Percentiles rank a stretch among this genome's conserved stretches.
Conservation (phyloP, 805 yeast species). For the Saccharomycopsis fibuligera region DNA sequence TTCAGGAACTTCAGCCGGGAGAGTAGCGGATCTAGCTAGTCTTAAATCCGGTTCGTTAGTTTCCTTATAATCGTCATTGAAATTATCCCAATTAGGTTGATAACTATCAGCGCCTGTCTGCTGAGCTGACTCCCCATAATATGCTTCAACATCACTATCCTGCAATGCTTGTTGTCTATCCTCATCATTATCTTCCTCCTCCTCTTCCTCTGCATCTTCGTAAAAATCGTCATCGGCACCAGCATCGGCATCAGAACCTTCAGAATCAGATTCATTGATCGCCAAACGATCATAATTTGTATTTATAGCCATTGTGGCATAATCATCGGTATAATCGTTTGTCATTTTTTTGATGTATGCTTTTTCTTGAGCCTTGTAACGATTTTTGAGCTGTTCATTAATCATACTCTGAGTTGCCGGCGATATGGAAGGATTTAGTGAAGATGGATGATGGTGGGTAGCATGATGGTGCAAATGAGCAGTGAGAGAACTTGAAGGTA, state of each 20-base stretch:
- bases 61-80: too few relatives aligned
- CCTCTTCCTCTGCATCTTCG: not conserved
- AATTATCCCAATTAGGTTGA: too few relatives aligned
- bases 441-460: not conserved
- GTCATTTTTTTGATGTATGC: constrained; percentile 57
- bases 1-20: too few relatives aligned
- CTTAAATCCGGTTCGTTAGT: too few relatives aligned
- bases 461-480: not conserved
- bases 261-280: constrained; percentile 8
- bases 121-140: too few relatives aligned
- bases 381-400: not conserved
- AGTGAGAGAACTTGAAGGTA: not conserved
- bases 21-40: too few relatives aligned
- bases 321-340: constrained; percentile 59
- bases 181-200: not conserved
- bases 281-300: constrained; percentile 28
- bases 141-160: not conserved
- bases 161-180: not conserved
- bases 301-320: constrained; percentile 58
- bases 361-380: constrained; percentile 46
- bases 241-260: constrained; percentile 22
- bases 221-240: constrained; percentile 23
- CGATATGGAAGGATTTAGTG: not conserved
- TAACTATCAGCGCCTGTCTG: too few relatives aligned
- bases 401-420: not conserved